A percentile compares a stretch with the other conserved stretches of the same genome.
Evolutionary conservation across 257 asterid species (phyloP).

Genomic region (Euphrasia confusa): DNA sequence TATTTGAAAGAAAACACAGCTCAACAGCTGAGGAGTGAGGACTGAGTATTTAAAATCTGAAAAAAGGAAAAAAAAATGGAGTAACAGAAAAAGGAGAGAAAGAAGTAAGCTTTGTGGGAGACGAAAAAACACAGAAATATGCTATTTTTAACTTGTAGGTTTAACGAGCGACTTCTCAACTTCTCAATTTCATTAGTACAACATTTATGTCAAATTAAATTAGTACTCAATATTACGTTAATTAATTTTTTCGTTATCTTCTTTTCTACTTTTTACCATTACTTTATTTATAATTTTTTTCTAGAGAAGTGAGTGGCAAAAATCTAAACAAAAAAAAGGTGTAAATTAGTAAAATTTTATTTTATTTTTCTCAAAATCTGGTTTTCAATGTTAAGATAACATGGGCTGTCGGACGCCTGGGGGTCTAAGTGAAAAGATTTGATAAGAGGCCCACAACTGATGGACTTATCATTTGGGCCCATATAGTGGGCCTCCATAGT

Average conservation of each 20-base stretch:
- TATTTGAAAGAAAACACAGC: neutral
- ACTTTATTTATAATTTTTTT: too few species aligned
- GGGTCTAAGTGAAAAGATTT: neutral
- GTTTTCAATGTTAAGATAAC: neutral
- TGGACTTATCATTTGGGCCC: neutral
- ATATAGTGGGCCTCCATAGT: neutral
- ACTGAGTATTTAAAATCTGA: neutral
- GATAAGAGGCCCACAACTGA: neutral
- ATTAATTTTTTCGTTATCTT: too few species aligned
- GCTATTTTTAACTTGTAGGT: neutral
- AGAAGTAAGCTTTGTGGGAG: neutral
- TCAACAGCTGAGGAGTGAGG: too few species aligned
- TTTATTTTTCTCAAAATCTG: too few species aligned
- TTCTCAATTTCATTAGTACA: neutral
- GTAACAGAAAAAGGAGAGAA: too few species aligned
- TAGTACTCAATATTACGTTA: too few species aligned
- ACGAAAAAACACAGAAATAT: neutral
- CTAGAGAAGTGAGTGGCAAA: too few species aligned
- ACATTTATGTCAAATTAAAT: neutral
- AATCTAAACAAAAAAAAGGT: too few species aligned
- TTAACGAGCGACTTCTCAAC: neutral
- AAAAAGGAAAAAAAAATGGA: too few species aligned
- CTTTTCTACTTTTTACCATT: neutral
- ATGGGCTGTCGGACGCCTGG: slow-evolving; percentile 5
- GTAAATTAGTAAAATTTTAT: too few species aligned